Base-by-base conservation (phyloP, 768 basidiomycete species). In the Tricholoma sp. region DNA sequence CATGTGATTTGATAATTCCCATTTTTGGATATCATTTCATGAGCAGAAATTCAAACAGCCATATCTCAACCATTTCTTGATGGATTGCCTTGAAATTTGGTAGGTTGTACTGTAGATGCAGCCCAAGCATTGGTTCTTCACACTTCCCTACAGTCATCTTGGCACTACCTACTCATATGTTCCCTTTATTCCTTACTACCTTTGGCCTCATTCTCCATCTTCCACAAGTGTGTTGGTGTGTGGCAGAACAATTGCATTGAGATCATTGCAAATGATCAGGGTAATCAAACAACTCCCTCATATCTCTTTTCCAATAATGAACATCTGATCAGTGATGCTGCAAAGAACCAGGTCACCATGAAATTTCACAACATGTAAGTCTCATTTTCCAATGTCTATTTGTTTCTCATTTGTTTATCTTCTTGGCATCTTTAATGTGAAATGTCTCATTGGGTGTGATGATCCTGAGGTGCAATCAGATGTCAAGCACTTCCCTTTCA, bases 281-380 rank as follows among this genome's bases (percentile, higher is more conserved):
- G n/a, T n/a, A n/a, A n/a, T n/a, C n/a, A n/a, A n/a, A n/a, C n/a
- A n/a, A n/a, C n/a, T n/a, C n/a, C n/a, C n/a, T n/a, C n/a, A n/a
- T n/a, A n/a, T n/a, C n/a, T n/a, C n/a, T 96, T 96, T 81, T 90
- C 91, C 62, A 91, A 92, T 67, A 87, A 79, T 60, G 96, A 98
- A 82, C 94, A 96, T 79, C 83, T 98, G 65, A 98, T 98, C 71
- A 96, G 95, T 68, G 96, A 98, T 82, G 96, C 96, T 65, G 96
- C 96, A 55, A 98, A 98, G 81, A 98, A 98, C 76, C 94, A 95
- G 67, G 91, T 92, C 74, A 94, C 94, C 58, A 95, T 97, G 94
- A 98, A 98, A 83, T 95, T 94, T 56, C 82, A 86, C 75, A 93
- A 96, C 78, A 91, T 89, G 84, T 84, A 69, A 54, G 75, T 76